Evolutionary conservation across 176 grass and related monocot genomes (phyloP).

Genomic region (Phoenix roebelenii): DNA sequence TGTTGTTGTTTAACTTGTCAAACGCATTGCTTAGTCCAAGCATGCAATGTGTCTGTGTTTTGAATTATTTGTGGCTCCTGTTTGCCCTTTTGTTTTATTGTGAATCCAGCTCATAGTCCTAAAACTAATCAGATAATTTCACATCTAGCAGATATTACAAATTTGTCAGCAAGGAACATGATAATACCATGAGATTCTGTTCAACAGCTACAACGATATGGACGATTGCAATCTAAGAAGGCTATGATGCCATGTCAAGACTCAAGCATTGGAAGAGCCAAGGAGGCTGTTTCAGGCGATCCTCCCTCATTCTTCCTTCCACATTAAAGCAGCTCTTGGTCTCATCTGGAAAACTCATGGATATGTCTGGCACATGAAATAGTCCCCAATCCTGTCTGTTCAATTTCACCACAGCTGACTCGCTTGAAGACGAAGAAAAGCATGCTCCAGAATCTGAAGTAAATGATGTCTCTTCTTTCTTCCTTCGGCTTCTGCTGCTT

Average conservation of each 20-base stretch:
- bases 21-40: too few relatives aligned
- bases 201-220: too few relatives aligned
- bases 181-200: too few relatives aligned
- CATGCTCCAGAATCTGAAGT: conserved; percentile 40
- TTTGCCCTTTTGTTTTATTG: too few relatives aligned
- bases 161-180: too few relatives aligned
- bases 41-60: too few relatives aligned
- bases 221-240: conserved; percentile 1
- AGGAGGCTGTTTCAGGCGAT: conserved; percentile 46
- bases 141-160: too few relatives aligned
- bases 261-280: conserved; percentile 64
- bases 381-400: background rate
- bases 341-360: conserved; percentile 42
- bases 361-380: conserved; percentile 20
- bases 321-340: conserved; percentile 14
- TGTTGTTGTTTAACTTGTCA: too few relatives aligned
- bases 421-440: conserved; percentile 35
- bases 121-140: too few relatives aligned
- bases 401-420: conserved; percentile 13
- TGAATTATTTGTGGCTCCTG: too few relatives aligned
- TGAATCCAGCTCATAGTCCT: too few relatives aligned
- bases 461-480: conserved; percentile 36
- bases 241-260: conserved; percentile 44
- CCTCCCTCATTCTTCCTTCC: conserved; percentile 24
- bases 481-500: conserved; percentile 8